Conservation (phyloP, 2,329 filamentous ascomycete genomes). For the Colletotrichum tanaceti region DNA sequence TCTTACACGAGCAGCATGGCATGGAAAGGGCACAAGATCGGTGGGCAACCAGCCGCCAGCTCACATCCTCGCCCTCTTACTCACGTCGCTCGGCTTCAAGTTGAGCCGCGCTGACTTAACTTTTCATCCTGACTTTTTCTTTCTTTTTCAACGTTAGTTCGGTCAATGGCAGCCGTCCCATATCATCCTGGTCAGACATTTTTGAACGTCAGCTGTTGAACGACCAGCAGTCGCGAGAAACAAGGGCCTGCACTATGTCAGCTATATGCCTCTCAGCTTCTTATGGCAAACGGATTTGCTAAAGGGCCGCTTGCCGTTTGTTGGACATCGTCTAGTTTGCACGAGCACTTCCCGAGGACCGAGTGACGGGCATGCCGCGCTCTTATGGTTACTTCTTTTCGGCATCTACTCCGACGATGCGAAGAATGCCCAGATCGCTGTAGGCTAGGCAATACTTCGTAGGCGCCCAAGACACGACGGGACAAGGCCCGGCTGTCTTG, state of each 20-base stretch:
- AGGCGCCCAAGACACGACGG: conserved; percentile 81
- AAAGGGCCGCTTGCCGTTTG: too few relatives aligned
- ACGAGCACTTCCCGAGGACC: neutral
- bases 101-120: conserved; percentile 27
- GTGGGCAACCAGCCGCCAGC: neutral
- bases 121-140: neutral
- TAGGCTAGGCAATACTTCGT: conserved; percentile 80
- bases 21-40: neutral
- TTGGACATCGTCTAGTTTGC: too few relatives aligned
- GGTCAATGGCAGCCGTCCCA: neutral
- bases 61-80: neutral
- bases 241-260: neutral
- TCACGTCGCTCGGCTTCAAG: conserved; percentile 3
- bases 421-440: conserved; percentile 74
- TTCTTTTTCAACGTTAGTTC: neutral
- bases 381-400: conserved; percentile 53
- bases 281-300: neutral
- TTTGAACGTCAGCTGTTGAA: neutral
- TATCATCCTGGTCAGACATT: neutral
- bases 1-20: neutral
- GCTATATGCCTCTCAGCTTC: neutral
- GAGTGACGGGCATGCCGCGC: neutral
- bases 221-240: neutral
- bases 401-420: conserved; percentile 72
- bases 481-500: conserved; percentile 73